A percentile compares a stretch with the other conserved stretches of the same genome.
Conservation (phyloP, 75 land plant species). For the Pseudotsuga menziesii region DNA sequence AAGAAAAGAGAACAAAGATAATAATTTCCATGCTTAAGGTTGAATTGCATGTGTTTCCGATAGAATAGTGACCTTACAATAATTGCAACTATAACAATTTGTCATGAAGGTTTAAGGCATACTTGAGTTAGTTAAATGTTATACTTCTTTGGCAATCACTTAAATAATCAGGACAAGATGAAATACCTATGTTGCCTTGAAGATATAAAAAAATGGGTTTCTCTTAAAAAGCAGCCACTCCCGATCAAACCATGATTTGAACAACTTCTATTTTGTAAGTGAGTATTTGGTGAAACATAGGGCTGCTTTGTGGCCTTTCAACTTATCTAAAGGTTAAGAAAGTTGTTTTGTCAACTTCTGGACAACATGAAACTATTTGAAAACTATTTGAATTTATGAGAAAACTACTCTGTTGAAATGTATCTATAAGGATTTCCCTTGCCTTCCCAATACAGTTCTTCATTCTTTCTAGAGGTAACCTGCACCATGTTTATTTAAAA, state of each 20-base stretch:
- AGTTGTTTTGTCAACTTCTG: slow-evolving; percentile 31
- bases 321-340: slow-evolving; percentile 39
- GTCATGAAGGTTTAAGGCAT: slow-evolving; percentile 3
- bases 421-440: slow-evolving; percentile 35
- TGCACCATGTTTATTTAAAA: slow-evolving; percentile 9
- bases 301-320: slow-evolving; percentile 27
- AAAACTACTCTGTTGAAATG: slow-evolving; percentile 52
- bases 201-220: slow-evolving; percentile 66
- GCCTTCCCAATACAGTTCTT: slow-evolving; percentile 72
- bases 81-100: slow-evolving; percentile 33
- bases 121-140: not conserved
- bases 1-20: slow-evolving; percentile 57
- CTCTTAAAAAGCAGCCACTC: slow-evolving; percentile 71
- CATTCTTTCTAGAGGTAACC: slow-evolving; percentile 83
- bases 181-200: slow-evolving; percentile 64
- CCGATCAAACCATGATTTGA: slow-evolving; percentile 55
- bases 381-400: slow-evolving; percentile 46
- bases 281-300: slow-evolving; percentile 42
- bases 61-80: slow-evolving; percentile 59
- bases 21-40: slow-evolving; percentile 24
- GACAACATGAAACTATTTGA: slow-evolving; percentile 29
- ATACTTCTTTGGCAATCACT: not conserved
- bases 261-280: slow-evolving; percentile 53
- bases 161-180: not conserved
- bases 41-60: slow-evolving; percentile 49